A percentile compares a stretch with the other conserved stretches of the same genome.
Conservation (phyloP, 202 grass and related monocot genomes). For the Setaria viridis region DNA sequence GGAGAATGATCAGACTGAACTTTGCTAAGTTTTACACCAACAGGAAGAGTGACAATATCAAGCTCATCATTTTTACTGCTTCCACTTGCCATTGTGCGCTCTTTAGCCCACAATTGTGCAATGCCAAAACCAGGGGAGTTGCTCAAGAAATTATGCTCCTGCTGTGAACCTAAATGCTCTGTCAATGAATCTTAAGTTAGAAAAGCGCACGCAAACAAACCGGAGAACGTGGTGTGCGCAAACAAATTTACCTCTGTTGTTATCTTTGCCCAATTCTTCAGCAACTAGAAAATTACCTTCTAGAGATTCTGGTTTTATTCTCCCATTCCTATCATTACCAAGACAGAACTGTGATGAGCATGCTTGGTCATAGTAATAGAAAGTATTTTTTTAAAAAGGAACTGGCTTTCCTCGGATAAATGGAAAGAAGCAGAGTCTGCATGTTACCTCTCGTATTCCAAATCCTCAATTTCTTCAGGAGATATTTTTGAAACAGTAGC, state of each 20-base stretch:
- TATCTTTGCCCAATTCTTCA: conserved; percentile 48
- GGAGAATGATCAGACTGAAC: conserved; percentile 40
- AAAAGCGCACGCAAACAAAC: conserved; percentile 16
- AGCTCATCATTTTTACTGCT: conserved; percentile 52
- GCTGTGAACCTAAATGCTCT: conserved; percentile 55
- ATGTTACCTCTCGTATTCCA: conserved; percentile 54
- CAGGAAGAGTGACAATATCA: conserved; percentile 68
- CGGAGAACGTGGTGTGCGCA: not conserved
- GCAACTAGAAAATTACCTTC: conserved; percentile 32
- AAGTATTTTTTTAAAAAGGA: not conserved
- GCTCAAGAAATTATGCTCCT: conserved; percentile 61
- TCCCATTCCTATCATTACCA: conserved; percentile 35
- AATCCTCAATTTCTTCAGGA: conserved; percentile 48
- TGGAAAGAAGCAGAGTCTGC: conserved; percentile 14
- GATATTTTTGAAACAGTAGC: conserved; percentile 38
- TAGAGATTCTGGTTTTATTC: conserved; percentile 40
- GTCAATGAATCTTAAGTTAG: conserved; percentile 31
- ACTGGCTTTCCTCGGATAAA: conserved; percentile 17
- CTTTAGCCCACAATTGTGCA: conserved; percentile 83
- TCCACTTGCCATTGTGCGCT: conserved; percentile 45
- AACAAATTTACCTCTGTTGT: conserved; percentile 42
- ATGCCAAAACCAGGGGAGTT: conserved; percentile 76
- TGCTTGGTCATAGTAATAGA: conserved; percentile 16
- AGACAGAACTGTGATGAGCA: conserved; percentile 28
- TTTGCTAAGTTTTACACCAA: conserved; percentile 78